These are phyloP conservation scores for Carex scoparia DNA, from an alignment of 176 grass and related monocot species.

Conservation along the genomic window DNA sequence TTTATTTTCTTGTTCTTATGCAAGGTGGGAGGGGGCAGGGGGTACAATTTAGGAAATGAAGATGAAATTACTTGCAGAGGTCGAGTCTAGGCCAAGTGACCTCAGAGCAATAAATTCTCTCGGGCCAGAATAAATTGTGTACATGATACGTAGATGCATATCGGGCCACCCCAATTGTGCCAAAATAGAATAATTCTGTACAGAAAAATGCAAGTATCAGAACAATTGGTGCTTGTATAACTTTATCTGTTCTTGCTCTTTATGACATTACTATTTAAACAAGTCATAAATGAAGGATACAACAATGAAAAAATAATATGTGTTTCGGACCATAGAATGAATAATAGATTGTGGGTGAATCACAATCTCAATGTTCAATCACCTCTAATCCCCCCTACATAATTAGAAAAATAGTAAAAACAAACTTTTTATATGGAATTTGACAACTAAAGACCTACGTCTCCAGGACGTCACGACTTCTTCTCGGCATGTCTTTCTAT, in stretches of 20 bases:
- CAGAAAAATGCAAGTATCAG: slow-evolving; percentile 7
- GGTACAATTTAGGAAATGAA: no score
- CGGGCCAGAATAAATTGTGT: slow-evolving; percentile 87
- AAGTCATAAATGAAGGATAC: background rate
- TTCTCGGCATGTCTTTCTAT: no score
- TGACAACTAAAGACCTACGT: no score
- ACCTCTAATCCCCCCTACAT: no score
- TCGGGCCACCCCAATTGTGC: slow-evolving; percentile 94
- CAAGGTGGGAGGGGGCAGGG: background rate
- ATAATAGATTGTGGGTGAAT: slow-evolving; percentile 64
- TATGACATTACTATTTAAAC: background rate
- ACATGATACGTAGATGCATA: slow-evolving; percentile 88
- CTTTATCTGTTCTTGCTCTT: background rate
- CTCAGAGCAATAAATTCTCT: slow-evolving; percentile 91
- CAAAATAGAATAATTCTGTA: slow-evolving; percentile 89
- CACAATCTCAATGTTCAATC: no score
- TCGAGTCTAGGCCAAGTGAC: slow-evolving; percentile 88
- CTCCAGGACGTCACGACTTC: no score
- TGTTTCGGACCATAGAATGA: slow-evolving; percentile 93
- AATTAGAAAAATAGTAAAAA: no score
- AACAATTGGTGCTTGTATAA: background rate
- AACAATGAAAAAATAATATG: slow-evolving; percentile 42
- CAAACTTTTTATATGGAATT: no score
- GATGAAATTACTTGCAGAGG: slow-evolving; percentile 76
- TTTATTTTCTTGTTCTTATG: background rate